These are phyloP conservation scores for Tetrahymena thermophila DNA, from an alignment of 73 alveolate genomes.

Conservation along the genomic window DNA sequence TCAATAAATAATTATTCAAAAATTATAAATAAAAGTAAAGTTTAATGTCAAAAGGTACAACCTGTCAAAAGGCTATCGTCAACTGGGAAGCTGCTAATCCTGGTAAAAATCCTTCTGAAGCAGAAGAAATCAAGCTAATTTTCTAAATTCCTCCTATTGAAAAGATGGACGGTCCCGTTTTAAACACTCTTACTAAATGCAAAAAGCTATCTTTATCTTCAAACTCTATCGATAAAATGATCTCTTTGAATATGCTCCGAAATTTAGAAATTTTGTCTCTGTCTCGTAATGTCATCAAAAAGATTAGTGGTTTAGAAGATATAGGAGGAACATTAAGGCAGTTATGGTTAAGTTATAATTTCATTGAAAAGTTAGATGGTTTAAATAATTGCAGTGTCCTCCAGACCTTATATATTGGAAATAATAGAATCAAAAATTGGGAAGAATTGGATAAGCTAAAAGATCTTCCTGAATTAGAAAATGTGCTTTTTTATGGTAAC, in stretches of 20 bases:
- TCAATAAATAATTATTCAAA: not conserved
- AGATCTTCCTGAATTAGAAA: conserved; percentile 74
- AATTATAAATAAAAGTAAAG: not conserved
- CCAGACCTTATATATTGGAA: conserved; percentile 77
- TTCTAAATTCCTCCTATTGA: conserved; percentile 88
- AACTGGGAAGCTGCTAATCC: conserved; percentile 71
- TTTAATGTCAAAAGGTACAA: conserved; percentile 27
- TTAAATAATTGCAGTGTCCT: conserved; percentile 87
- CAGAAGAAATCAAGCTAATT: conserved; percentile 71
- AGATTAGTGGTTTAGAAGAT: conserved; percentile 95
- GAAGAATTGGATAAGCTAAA: conserved; percentile 86
- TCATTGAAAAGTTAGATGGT: conserved; percentile 95
- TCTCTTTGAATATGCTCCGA: conserved; percentile 79
- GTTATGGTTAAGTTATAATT: conserved; percentile 96
- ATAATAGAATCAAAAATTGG: conserved; percentile 81
- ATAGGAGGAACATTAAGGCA: conserved; percentile 93
- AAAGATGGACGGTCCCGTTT: conserved; percentile 88
- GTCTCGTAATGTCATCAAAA: conserved; percentile 94
- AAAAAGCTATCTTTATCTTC: conserved; percentile 84
- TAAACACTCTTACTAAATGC: conserved; percentile 56
- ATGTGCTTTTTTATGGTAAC: conserved; percentile 78
- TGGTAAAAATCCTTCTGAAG: conserved; percentile 80
- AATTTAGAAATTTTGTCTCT: conserved; percentile 88
- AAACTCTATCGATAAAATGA: conserved; percentile 88
- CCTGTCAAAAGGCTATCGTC: conserved; percentile 84